phyloP scores from a whole-genome alignment of 371 early-diverging fungal genomes.

The Circinella minor region DNA sequence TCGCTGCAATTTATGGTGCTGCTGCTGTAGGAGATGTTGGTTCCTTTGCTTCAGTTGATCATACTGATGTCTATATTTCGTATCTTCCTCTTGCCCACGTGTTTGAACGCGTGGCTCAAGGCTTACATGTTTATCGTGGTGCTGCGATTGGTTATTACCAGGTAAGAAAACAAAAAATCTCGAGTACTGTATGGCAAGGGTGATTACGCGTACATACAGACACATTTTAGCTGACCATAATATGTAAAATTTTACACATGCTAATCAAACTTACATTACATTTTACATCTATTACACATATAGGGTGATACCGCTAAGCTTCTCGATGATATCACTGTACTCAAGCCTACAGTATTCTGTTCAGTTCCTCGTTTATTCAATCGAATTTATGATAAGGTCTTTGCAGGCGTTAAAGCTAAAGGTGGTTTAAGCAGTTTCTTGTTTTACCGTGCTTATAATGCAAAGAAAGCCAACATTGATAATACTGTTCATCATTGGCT shows the following conservation, averaged over 20 bases:
- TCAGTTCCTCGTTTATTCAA: constrained; percentile 98
- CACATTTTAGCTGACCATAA: too few species aligned
- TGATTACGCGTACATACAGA: neutral
- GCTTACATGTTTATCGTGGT: constrained; percentile 58
- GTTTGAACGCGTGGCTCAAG: constrained; percentile 75
- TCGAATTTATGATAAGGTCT: constrained; percentile 94
- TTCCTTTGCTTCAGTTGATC: constrained; percentile 66
- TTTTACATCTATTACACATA: neutral
- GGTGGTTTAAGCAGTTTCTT: constrained; percentile 76
- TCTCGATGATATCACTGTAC: constrained; percentile 86
- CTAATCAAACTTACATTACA: too few species aligned
- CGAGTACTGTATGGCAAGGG: neutral
- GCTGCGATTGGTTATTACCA: constrained; percentile 81
- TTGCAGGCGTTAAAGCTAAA: constrained; percentile 78
- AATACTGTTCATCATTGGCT: constrained; percentile 66
- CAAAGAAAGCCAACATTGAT: constrained; percentile 76
- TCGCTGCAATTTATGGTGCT: constrained; percentile 64
- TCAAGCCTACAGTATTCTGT: constrained; percentile 93
- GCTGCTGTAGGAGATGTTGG: constrained; percentile 76
- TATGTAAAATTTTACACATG: too few species aligned
- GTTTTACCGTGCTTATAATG: constrained; percentile 78
- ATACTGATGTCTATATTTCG: constrained; percentile 89
- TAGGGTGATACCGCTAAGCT: constrained; percentile 89
- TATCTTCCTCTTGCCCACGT: constrained; percentile 96
- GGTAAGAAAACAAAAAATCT: constrained; percentile 18